Evolutionary conservation across 768 basidiomycete genomes (phyloP), one percentile per base, ranked within the genome.

Genomic region (Steccherinum ochraceum): DNA sequence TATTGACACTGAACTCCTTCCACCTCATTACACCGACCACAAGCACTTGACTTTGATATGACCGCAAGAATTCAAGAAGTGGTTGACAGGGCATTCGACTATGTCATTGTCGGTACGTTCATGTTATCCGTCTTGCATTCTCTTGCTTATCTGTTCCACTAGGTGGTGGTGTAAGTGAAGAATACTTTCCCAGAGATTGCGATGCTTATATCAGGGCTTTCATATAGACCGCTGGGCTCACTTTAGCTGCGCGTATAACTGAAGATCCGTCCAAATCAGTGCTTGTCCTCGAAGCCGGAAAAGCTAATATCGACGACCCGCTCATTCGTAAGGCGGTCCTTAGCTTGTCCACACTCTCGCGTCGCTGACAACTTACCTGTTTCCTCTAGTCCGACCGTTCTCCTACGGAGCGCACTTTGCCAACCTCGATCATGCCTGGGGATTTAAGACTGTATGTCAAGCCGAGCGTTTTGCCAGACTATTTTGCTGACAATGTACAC

Each of bases 151-250:
- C 30, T 4, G 26, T 25, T 12, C 12, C 16, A 7, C n/a, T 27
- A 52, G 52, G 52, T 20, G 52, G 52, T 24, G 52, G 52, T 11
- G 52, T 52, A 45, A 19, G n/a, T n/a, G 52, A 11, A 47, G 45
- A 18, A 46, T 25, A 7, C 20, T 46, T 46, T 3, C 19, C 4
- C 19, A 24, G 19, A 16, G 18, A 46, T 23, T 11, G 35, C 10
- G 19, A 7, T 46, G 10, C n/a, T 39, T 11, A 10, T n/a, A n/a
- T 11, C n/a, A 39, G 11, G 35, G n/a, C n/a, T n/a, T n/a, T 39
- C 4, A 24, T 25, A 5, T 18, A 46, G 46, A 26, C 4, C 35
- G 35, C 35, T 39, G 49, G 49, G 11, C 43, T 42, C 11, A 26
- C 40, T 23, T 21, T 50, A 11, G 49, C 49, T 4, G 24, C 39